Conservation (phyloP, 257 asterid genomes). For the Nicotiana knightiana region DNA sequence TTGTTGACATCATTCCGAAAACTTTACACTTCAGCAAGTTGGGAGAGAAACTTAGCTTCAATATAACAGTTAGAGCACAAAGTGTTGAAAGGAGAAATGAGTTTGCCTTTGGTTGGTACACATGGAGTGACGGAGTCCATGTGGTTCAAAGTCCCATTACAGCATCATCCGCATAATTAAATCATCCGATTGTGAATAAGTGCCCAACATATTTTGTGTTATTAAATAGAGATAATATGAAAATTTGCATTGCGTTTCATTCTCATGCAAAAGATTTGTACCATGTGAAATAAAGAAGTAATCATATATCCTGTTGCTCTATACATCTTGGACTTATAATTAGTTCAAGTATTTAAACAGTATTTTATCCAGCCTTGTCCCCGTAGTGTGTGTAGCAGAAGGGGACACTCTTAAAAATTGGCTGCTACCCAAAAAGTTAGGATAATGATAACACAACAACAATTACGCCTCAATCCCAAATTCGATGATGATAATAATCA, state of each 20-base stretch:
- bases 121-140: constrained; percentile 37
- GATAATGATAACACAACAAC: neutral
- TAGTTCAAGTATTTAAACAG: neutral
- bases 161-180: constrained; percentile 1
- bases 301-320: too few relatives aligned
- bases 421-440: neutral
- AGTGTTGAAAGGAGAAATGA: neutral
- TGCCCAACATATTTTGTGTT: neutral
- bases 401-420: neutral
- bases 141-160: constrained; percentile 32
- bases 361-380: neutral
- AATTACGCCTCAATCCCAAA: neutral
- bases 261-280: too few relatives aligned
- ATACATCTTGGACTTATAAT: neutral
- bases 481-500: neutral
- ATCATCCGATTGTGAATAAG: neutral
- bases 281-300: too few relatives aligned
- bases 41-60: constrained; percentile 32
- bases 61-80: constrained; percentile 14
- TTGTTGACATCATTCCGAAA: constrained; percentile 22
- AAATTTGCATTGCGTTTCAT: too few relatives aligned
- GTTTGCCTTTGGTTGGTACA: constrained; percentile 24
- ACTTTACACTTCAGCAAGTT: constrained; percentile 12
- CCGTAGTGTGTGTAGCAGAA: neutral
- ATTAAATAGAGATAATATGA: neutral